Conservation (phyloP, 2,329 filamentous ascomycete genomes). For the Fusarium sp. region DNA sequence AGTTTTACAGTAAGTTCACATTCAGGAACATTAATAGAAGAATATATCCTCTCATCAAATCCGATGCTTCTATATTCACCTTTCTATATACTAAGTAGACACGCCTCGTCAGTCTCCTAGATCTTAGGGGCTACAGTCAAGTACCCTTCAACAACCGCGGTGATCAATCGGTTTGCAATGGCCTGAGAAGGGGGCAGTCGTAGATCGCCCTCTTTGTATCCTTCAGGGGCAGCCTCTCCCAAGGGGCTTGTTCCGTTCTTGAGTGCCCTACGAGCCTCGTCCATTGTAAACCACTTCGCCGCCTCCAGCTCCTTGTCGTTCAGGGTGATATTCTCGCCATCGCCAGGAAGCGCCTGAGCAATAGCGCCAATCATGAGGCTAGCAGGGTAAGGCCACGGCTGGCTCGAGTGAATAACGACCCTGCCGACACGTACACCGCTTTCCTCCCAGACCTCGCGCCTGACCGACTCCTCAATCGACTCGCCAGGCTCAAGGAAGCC, state of each 20-base stretch:
- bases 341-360: constrained; percentile 79
- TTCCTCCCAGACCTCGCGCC: constrained; percentile 89
- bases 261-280: constrained; percentile 83
- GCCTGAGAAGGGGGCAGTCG: constrained; percentile 86
- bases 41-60: not conserved
- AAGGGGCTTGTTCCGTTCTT: constrained; percentile 72
- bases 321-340: constrained; percentile 82
- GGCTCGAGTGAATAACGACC: constrained; percentile 84
- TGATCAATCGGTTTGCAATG: constrained; percentile 90
- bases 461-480: constrained; percentile 85
- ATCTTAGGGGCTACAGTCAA: constrained; percentile 67
- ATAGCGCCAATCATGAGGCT: constrained; percentile 90
- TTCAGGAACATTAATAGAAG: not conserved
- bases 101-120: constrained; percentile 41
- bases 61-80: constrained; percentile 11
- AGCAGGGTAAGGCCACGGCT: constrained; percentile 89
- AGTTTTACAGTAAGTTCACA: not conserved
- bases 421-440: constrained; percentile 80
- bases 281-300: constrained; percentile 87
- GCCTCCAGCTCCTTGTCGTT: constrained; percentile 93
- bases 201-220: constrained; percentile 80
- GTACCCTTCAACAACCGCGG: constrained; percentile 82
- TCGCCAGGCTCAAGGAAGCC: constrained; percentile 89
- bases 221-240: constrained; percentile 71
- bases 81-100: not conserved